Conservation (phyloP, 768 basidiomycete genomes). For the Serendipita sp. region DNA sequence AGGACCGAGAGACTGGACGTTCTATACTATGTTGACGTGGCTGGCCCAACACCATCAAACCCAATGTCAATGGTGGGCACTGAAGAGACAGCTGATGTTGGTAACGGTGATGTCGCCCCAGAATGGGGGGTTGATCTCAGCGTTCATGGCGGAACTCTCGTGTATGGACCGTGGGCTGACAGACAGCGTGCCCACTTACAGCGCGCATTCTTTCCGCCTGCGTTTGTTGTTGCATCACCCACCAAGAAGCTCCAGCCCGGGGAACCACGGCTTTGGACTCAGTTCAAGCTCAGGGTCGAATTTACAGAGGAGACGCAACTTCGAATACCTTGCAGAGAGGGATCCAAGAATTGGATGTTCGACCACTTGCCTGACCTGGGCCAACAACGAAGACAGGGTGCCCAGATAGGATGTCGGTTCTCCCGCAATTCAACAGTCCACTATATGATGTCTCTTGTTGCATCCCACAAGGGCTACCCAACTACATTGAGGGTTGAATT, state of each 20-base stretch:
- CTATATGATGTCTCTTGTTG: conserved; percentile 72
- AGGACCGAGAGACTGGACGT: conserved; percentile 64
- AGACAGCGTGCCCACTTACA: conserved; percentile 74
- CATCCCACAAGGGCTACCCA: conserved; percentile 57
- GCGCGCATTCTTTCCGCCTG: conserved; percentile 63
- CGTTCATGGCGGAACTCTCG: conserved; percentile 54
- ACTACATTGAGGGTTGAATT: conserved; percentile 68
- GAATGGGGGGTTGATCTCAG: conserved; percentile 88
- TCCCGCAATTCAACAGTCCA: conserved; percentile 74
- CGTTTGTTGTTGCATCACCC: conserved; percentile 45
- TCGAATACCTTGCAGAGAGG: conserved; percentile 79
- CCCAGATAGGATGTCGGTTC: conserved; percentile 55
- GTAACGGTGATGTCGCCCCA: conserved; percentile 74
- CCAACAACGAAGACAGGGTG: conserved; percentile 38
- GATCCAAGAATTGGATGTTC: conserved; percentile 95
- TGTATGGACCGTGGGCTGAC: conserved; percentile 95
- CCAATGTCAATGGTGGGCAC: not conserved
- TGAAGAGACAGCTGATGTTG: conserved; percentile 34
- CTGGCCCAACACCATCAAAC: conserved; percentile 50
- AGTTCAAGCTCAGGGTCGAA: conserved; percentile 65
- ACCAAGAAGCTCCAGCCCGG: conserved; percentile 35
- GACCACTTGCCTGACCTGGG: conserved; percentile 37
- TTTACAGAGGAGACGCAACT: conserved; percentile 61
- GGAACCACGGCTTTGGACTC: conserved; percentile 73
- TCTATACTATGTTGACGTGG: conserved; percentile 73